These are phyloP conservation scores for Xylaria arbuscula DNA, from an alignment of 2,329 filamentous ascomycete species.

Conservation along the genomic window DNA sequence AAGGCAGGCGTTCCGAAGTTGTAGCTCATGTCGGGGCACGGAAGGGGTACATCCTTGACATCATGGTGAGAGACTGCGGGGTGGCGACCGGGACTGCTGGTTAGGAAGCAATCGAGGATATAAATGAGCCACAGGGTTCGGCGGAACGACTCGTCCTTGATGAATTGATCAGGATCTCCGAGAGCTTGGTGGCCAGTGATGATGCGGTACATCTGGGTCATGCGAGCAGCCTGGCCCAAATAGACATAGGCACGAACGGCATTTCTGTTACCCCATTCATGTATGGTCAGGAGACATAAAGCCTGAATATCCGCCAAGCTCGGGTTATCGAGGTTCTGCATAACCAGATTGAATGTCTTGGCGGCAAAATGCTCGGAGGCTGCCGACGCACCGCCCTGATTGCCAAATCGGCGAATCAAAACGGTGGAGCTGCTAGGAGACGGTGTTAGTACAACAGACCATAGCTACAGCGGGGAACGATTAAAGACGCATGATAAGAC, in stretches of 20 bases:
- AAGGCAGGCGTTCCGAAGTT: slow-evolving; percentile 70
- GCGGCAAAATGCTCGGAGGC: slow-evolving; percentile 69
- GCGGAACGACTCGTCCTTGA: slow-evolving; percentile 70
- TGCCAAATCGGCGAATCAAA: slow-evolving; percentile 69
- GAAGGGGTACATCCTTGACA: slow-evolving; percentile 65
- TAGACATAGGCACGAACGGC: slow-evolving; percentile 72
- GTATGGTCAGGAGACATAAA: slow-evolving; percentile 69
- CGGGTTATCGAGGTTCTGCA: slow-evolving; percentile 68
- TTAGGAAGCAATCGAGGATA: slow-evolving; percentile 71
- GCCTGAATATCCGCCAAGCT: slow-evolving; percentile 71
- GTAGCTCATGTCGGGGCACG: slow-evolving; percentile 71
- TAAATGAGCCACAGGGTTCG: slow-evolving; percentile 72
- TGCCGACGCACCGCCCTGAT: slow-evolving; percentile 58
- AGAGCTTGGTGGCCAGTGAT: slow-evolving; percentile 65
- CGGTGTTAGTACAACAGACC: slow-evolving; percentile 29
- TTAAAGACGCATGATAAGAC: slow-evolving; percentile 17
- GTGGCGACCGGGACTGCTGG: slow-evolving; percentile 69
- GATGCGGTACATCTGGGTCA: slow-evolving; percentile 73
- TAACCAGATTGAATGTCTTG: slow-evolving; percentile 68
- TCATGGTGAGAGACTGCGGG: slow-evolving; percentile 66
- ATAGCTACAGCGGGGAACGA: slow-evolving; percentile 8
- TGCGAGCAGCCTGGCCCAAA: slow-evolving; percentile 70
- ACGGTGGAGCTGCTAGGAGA: slow-evolving; percentile 63
- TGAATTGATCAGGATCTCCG: slow-evolving; percentile 67
- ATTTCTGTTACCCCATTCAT: slow-evolving; percentile 71